Evolutionary conservation across 495 filamentous ascomycete species (phyloP), one percentile per base, ranked within the genome.

Genomic region (Tuber indicum): DNA sequence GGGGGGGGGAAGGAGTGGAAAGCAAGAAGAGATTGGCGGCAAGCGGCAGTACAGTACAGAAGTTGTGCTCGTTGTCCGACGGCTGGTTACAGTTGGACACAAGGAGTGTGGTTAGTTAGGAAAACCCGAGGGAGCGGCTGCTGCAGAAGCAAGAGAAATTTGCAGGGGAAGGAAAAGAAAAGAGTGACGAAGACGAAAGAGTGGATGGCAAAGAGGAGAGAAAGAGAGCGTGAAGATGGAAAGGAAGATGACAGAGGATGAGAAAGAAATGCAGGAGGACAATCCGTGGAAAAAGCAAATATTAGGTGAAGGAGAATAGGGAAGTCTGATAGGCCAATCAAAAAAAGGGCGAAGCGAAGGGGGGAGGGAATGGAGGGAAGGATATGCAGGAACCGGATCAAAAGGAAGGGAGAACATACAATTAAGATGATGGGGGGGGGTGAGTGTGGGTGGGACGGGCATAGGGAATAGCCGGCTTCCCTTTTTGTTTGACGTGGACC

Each of bases 341-440:
- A 36, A 17, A 36, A 36, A 14, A 10, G 58, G 32, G 58, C 26
- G 58, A 66, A 66, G 26, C 58, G 58, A 66, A 66, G 0, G 58
- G 32, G 58, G 58, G 74, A 44, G 45, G 71, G 75, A 70, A 52
- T 42, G 73, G 75, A 70, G 70, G 70, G 75, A 73, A 78, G 77
- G 75, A 74, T 71, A 72, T 43, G 77, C 78, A 75, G 75, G 72
- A 77, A 72, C 77, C 78, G 76, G 78, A 62, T 62, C 52, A 62
- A 62, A 23, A 71, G 75, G 66, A 71, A 58, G 74, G 58, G 71
- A n/a, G 45, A 75, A 62, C 72, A 77, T 76, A 69, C 77, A 78
- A 69, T 70, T 66, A 14, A 16, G 26, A 32, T 66, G 58, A 26
- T 66, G 58, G 58, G 21, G 47, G 47, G 6, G 47, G 47, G 39